phyloP scores from a whole-genome alignment of 768 basidiomycete species.

The Zangia roseola region DNA sequence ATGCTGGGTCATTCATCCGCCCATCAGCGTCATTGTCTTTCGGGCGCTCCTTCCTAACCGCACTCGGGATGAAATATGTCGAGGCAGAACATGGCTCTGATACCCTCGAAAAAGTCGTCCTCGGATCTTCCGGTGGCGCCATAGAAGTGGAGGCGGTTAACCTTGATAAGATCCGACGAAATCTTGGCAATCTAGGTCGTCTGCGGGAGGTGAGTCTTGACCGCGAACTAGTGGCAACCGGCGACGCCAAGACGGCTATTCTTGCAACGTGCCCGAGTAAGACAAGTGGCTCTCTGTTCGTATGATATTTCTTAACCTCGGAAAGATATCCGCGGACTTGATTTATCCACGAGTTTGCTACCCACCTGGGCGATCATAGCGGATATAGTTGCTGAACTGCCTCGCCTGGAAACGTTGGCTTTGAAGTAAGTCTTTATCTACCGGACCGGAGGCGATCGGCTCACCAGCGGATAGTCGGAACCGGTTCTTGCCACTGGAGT shows the following conservation, averaged over 20 bases:
- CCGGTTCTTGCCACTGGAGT: conserved; percentile 49
- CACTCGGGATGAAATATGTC: conserved; percentile 76
- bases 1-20: conserved; percentile 80
- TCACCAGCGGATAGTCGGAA: conserved; percentile 53
- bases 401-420: conserved; percentile 58
- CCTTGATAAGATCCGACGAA: conserved; percentile 73
- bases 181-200: conserved; percentile 61
- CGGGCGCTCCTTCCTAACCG: conserved; percentile 72
- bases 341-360: conserved; percentile 77
- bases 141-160: conserved; percentile 87
- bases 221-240: conserved; percentile 55
- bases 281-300: conserved; percentile 22
- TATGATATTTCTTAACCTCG: conserved; percentile 12
- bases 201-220: conserved; percentile 84
- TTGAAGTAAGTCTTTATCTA: conserved; percentile 66
- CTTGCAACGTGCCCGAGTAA: conserved; percentile 64
- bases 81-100: conserved; percentile 53
- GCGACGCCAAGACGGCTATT: conserved; percentile 52
- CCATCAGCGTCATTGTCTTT: conserved; percentile 54
- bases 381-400: conserved; percentile 60
- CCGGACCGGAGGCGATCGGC: conserved; percentile 14
- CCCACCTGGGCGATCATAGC: conserved; percentile 69
- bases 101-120: conserved; percentile 58
- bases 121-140: conserved; percentile 80
- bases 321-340: conserved; percentile 73